Percentiles rank a stretch among this genome's conserved stretches.
Evolutionary conservation across 2,329 filamentous ascomycete genomes (phyloP).

Genomic region (Fusarium hostae): DNA sequence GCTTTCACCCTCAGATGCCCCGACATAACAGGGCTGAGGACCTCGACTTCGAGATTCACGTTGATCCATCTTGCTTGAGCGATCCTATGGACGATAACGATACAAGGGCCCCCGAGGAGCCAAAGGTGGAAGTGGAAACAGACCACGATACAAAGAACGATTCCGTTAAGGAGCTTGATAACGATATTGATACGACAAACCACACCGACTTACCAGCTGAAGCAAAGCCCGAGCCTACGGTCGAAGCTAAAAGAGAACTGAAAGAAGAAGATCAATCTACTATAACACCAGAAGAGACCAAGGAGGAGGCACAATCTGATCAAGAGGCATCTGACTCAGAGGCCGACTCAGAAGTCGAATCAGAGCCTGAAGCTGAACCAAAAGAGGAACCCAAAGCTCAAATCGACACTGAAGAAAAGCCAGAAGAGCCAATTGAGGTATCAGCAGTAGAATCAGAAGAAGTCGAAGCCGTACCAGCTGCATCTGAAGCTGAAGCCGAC

Average conservation of each 20-base stretch:
- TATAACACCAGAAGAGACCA: constrained; percentile 5
- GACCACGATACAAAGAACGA: constrained; percentile 33
- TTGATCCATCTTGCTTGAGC: constrained; percentile 58
- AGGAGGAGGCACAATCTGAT: constrained; percentile 3
- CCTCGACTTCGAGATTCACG: constrained; percentile 60
- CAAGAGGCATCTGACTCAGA: not conserved
- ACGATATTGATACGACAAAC: constrained; percentile 15
- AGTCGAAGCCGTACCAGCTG: constrained; percentile 1
- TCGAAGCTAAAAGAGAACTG: constrained; percentile 20
- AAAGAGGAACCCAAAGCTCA: constrained; percentile 8
- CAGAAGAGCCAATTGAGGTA: constrained; percentile 7
- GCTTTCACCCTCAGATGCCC: constrained; percentile 41
- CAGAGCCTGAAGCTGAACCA: not conserved
- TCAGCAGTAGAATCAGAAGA: not conserved
- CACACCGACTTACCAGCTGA: constrained; percentile 23
- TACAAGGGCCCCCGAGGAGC: constrained; percentile 35
- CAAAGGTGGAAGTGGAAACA: constrained; percentile 25
- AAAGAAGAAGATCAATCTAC: constrained; percentile 11
- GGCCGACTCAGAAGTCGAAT: not conserved
- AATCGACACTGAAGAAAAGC: constrained; percentile 3
- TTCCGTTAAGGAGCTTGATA: constrained; percentile 11
- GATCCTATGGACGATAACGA: constrained; percentile 54
- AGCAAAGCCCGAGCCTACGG: constrained; percentile 16
- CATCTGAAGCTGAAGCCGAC: constrained; percentile 10
- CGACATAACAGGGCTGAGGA: constrained; percentile 48